Percentiles rank a stretch among this genome's conserved stretches.
Evolutionary conservation across 768 basidiomycete species (phyloP).

Genomic region (Russula emetica): DNA sequence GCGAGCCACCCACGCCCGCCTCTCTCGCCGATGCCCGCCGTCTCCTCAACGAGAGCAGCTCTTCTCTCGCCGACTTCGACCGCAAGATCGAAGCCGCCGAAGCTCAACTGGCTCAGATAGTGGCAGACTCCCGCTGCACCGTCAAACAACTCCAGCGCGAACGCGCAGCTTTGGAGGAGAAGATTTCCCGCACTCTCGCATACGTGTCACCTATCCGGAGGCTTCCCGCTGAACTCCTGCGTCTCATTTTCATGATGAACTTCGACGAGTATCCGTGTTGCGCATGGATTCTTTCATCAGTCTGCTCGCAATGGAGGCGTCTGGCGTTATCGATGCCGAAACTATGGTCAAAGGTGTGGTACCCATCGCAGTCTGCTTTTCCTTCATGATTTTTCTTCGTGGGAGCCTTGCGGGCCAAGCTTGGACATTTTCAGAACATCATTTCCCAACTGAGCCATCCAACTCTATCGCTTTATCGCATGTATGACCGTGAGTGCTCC

Average conservation of each 20-base stretch:
- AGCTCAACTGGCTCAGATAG: slow-evolving; percentile 51
- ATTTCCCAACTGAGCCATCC: slow-evolving; percentile 14
- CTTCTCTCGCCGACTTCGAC: slow-evolving; percentile 36
- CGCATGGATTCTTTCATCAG: slow-evolving; percentile 71
- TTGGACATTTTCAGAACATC: slow-evolving; percentile 15
- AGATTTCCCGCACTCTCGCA: slow-evolving; percentile 48
- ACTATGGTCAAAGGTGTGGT: slow-evolving; percentile 70
- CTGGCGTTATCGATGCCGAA: slow-evolving; percentile 61
- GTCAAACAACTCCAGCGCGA: slow-evolving; percentile 55
- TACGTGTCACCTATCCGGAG: slow-evolving; percentile 71
- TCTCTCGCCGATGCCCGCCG: slow-evolving; percentile 51
- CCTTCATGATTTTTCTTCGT: slow-evolving; percentile 13
- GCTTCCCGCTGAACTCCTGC: slow-evolving; percentile 67
- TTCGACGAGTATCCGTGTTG: slow-evolving; percentile 69
- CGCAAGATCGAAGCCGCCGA: slow-evolving; percentile 52
- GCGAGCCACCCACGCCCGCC: slow-evolving; percentile 56
- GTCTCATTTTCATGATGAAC: slow-evolving; percentile 64
- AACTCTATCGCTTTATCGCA: slow-evolving; percentile 23
- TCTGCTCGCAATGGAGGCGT: slow-evolving; percentile 62
- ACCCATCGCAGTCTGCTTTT: slow-evolving; percentile 31
- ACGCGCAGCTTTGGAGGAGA: slow-evolving; percentile 45
- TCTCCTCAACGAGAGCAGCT: slow-evolving; percentile 37
- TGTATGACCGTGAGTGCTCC: slow-evolving; percentile 3
- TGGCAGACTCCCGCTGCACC: slow-evolving; percentile 48
- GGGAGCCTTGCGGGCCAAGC: slow-evolving; percentile 18